Evolutionary conservation across 2,329 filamentous ascomycete genomes (phyloP), one percentile per base, ranked within the genome.

Genomic region (Aureobasidium melanogenum): DNA sequence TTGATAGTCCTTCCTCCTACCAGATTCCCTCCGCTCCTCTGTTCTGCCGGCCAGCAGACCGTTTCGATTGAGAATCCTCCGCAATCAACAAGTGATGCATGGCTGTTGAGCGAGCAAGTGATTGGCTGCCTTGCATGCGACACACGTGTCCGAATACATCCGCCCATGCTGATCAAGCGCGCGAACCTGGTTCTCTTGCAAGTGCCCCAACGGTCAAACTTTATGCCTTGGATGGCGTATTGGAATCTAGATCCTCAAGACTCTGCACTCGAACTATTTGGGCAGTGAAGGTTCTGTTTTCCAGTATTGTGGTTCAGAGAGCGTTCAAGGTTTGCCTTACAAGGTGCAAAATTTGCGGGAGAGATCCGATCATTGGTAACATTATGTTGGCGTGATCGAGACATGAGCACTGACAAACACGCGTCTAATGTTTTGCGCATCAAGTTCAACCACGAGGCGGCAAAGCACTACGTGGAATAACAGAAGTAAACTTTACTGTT

Each of bases 121-220:
- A 26, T 17, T n/a, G 44, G 38, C 26, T 22, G 26, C 28, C 38
- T 19, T 32, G 19, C 28, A 44, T 43, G 34, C 50, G 36, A 41
- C 17, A 54, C 50, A 38, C 26, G 38, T 47, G 39, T n/a, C 54
- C 54, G 41, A 26, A 14, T 36, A n/a, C 17, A 57, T 47, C 54
- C 54, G 54, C 10, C 52, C 24, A 17, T 44, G 39, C 38, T 28
- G 28, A 24, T 34, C 52, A 56, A 55, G 38, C 24, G 52, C 24
- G 52, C 22, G 54, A 57, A 47, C 52, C 28, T 47, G 54, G 41
- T 57, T 57, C 52, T 56, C 54, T 30, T 47, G 54, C 41, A 57
- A 47, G 54, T 41, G 24, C 26, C 28, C 19, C 54, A 57, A 57
- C 54, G 54, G 54, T 15, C 22, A 22, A 57, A 47, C 41, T 30